These are phyloP conservation scores for Microascus cirrosus DNA, from an alignment of 2,329 filamentous ascomycete genomes.

Conservation along the genomic window DNA sequence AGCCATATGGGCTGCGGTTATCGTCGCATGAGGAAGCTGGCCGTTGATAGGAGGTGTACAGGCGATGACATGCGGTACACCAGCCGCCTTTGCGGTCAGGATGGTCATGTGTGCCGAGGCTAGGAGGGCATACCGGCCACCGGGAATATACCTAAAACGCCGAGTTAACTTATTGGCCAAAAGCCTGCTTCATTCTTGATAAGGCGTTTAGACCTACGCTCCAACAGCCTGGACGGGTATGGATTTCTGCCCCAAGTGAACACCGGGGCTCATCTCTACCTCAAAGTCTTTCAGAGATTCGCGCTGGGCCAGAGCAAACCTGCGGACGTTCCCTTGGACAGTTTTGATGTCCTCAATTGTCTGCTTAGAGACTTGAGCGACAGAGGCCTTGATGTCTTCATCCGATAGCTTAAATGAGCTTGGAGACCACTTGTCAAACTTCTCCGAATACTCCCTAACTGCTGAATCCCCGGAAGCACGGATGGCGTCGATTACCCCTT, in stretches of 20 bases:
- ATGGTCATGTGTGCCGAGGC: constrained; percentile 45
- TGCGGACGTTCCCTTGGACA: no score
- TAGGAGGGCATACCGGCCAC: constrained; percentile 39
- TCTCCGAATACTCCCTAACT: no score
- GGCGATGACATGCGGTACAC: constrained; percentile 34
- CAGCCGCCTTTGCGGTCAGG: constrained; percentile 40
- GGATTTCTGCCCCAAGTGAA: constrained; percentile 38
- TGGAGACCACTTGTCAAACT: no score
- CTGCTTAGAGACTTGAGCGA: no score
- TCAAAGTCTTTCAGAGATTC: constrained; percentile 31
- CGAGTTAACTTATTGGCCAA: no score
- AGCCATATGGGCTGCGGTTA: constrained; percentile 31
- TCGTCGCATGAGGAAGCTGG: constrained; percentile 32
- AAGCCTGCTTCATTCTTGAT: constrained; percentile 9
- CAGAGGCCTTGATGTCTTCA: no score
- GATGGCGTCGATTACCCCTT: no score
- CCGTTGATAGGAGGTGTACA: constrained; percentile 40
- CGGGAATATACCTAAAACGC: constrained; percentile 29
- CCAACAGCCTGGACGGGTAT: constrained; percentile 33
- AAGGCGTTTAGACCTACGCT: constrained; percentile 16
- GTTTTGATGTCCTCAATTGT: no score
- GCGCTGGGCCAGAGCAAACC: constrained; percentile 14
- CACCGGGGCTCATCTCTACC: constrained; percentile 35
- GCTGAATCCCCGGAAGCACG: no score
- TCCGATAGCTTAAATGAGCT: no score